Percentiles rank a stretch among this genome's conserved stretches.
These are phyloP conservation scores for Parmelia sp. DNA, from an alignment of 495 filamentous ascomycete species.

Conservation along the genomic window DNA sequence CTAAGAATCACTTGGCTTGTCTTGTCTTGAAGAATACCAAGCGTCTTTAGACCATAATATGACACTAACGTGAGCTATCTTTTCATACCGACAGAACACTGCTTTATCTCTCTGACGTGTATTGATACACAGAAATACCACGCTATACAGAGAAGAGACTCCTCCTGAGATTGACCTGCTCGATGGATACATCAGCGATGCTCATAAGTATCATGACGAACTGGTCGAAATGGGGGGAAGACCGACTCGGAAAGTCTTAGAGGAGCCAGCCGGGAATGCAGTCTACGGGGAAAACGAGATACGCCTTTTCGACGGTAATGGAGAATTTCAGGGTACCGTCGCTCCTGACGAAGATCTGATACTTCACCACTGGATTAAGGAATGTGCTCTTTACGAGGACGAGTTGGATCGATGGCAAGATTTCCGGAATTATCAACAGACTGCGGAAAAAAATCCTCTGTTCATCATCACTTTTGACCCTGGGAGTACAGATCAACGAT, in stretches of 20 bases:
- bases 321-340: background rate
- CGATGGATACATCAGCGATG: background rate
- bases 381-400: background rate
- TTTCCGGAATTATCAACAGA: background rate
- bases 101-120: background rate
- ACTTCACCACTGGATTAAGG: background rate
- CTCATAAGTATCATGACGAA: background rate
- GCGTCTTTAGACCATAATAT: background rate
- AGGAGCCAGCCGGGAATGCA: background rate
- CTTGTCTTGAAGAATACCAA: background rate
- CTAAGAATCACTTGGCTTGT: background rate
- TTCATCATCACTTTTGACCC: background rate
- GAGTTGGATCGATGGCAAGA: conserved; percentile 7
- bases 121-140: background rate
- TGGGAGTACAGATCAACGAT: background rate
- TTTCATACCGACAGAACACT: background rate
- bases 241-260: background rate
- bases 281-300: background rate
- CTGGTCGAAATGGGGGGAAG: background rate
- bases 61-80: background rate
- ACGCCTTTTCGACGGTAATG: background rate
- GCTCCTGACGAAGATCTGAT: background rate
- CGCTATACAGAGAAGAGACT: background rate
- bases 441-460: background rate
- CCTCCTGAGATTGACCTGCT: background rate